Base-by-base conservation (phyloP, 2,329 filamentous ascomycete genomes). In the Alternaria triticimaculans region DNA sequence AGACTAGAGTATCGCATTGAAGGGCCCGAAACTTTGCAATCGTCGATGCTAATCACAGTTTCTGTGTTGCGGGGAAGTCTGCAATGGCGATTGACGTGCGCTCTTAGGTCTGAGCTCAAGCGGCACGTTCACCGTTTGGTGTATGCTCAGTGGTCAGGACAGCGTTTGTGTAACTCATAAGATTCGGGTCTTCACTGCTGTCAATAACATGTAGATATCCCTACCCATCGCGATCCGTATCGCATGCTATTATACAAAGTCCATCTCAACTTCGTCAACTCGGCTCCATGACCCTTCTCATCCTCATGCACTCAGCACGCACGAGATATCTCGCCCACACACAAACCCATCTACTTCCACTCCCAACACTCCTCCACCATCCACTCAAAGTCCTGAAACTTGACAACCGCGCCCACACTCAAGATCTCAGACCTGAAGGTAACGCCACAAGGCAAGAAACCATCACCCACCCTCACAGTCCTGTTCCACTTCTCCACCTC, bases 361-460 rank as follows among this genome's bases (percentile, higher is more conserved):
- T 70, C 72, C 60, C 72, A 71, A 18, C 62, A 53, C 73, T 83
- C 82, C 61, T 80, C 76, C 4, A 82, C 78, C 28, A 68, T 64
- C 82, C 82, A 83, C 43, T 71, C 71, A 62, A 73, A 76, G 10
- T 76, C 75, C 48, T 67, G 70, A 71, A 73, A 78, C 53, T 55
- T 70, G 2, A 83, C 69, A 61, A 65, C 68, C 0, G 67, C 73
- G 6, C 77, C 81, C 20, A 76, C 15, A 18, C 51, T 61, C 66
- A 82, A 44, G 21, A 70, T 58, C 59, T 72, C 76, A 3, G 67
- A 60, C 59, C 77, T 71, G 55, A 80, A 81, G 30, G 76, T 71
- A 18, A 77, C 68, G 1, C 72, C 72, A 70, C 82, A 83, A 18
- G 83, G 82, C 67, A 84, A 18, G 54, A 79, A 83, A 48, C 69